phyloP scores from a whole-genome alignment of 768 basidiomycete genomes.

The Leucocoprinus birnbaumii region DNA sequence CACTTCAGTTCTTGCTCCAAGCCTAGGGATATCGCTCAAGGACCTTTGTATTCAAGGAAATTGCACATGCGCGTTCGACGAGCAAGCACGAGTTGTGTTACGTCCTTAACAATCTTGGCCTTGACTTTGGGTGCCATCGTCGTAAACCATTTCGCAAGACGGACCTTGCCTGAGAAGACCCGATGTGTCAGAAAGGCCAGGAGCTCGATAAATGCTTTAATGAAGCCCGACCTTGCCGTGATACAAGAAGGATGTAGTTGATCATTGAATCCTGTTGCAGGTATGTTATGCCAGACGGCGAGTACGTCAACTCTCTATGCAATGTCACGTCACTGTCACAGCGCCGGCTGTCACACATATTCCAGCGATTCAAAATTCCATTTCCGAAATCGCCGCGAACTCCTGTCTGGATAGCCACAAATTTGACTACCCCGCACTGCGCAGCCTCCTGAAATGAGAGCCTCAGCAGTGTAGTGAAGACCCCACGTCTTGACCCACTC shows the following conservation, averaged over 20 bases:
- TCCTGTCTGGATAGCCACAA: no score
- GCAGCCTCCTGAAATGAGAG: no score
- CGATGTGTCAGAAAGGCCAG: neutral
- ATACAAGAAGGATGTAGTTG: conserved; percentile 97
- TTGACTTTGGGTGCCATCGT: conserved; percentile 90
- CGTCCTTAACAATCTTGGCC: conserved; percentile 98
- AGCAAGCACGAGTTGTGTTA: conserved; percentile 94
- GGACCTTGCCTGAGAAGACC: conserved; percentile 77
- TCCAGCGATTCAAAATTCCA: no score
- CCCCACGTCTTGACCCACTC: neutral
- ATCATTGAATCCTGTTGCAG: conserved; percentile 50
- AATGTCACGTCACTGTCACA: conserved; percentile 5
- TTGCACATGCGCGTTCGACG: conserved; percentile 98
- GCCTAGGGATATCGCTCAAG: conserved; percentile 18
- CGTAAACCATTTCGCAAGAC: conserved; percentile 97
- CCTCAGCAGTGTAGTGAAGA: no score
- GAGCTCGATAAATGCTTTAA: neutral
- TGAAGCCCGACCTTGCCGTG: conserved; percentile 76
- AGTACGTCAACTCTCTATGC: neutral
- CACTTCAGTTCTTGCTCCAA: neutral
- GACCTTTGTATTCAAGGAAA: conserved; percentile 98
- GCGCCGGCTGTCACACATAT: neutral
- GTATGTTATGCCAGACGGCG: neutral
- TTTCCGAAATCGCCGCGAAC: neutral
- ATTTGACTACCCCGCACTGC: no score